Percentiles rank a stretch among this genome's conserved stretches.
These are phyloP conservation scores for Hysterium pulicare DNA, from an alignment of 2,329 filamentous ascomycete genomes.

Conservation along the genomic window DNA sequence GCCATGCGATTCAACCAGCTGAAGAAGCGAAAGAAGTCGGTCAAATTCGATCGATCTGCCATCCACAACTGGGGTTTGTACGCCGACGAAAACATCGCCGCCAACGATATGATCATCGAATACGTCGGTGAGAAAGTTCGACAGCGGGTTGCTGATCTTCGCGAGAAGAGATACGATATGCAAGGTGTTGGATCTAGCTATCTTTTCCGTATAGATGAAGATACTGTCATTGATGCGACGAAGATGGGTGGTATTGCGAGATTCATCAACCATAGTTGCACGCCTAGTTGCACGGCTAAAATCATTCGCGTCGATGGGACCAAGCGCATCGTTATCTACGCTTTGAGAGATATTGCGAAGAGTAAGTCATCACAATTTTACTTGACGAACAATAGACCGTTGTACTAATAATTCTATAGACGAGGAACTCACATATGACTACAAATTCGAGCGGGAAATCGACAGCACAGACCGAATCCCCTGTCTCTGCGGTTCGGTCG, in stretches of 20 bases:
- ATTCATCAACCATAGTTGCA: constrained; percentile 98
- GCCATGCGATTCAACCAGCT: constrained; percentile 97
- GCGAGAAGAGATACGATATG: constrained; percentile 87
- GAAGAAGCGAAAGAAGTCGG: constrained; percentile 98
- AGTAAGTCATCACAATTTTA: constrained; percentile 61
- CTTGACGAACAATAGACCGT: neutral
- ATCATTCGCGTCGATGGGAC: constrained; percentile 99
- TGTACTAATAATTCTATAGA: constrained; percentile 53
- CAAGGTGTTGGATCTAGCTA: constrained; percentile 97
- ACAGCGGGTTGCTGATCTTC: constrained; percentile 94
- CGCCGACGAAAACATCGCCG: constrained; percentile 93
- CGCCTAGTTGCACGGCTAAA: constrained; percentile 97
- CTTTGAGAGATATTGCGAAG: constrained; percentile 87
- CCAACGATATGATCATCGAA: constrained; percentile 99
- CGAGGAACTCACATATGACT: constrained; percentile 98
- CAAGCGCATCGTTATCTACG: constrained; percentile 98
- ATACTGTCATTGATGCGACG: constrained; percentile 94
- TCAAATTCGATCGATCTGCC: constrained; percentile 94
- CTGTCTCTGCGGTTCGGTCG: constrained; percentile 91
- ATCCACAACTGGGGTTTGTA: constrained; percentile 99
- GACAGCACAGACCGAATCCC: constrained; percentile 93
- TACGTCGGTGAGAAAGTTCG: constrained; percentile 97
- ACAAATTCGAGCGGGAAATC: constrained; percentile 98
- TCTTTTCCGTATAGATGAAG: constrained; percentile 96
- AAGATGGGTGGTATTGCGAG: constrained; percentile 97